Base-by-base conservation (phyloP, 805 yeast genomes). In the Saturnispora besseyi region DNA sequence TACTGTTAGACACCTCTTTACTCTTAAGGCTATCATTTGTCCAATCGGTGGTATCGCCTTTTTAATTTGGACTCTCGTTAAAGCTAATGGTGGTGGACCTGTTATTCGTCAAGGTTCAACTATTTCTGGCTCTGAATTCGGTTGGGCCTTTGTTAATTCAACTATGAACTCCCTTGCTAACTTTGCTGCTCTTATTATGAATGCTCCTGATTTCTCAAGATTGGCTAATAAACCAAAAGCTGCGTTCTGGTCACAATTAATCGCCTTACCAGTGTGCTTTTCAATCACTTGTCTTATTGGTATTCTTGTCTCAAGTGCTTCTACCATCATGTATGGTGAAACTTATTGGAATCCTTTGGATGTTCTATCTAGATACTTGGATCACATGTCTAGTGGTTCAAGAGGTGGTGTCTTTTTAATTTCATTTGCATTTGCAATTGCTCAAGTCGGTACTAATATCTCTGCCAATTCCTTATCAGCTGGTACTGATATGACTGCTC, bases 121-220 rank as follows among this genome's bases (percentile, higher is more conserved):
- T 0, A 63, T 83, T n/a, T 62, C 67, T 21, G 86, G 89, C 8
- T 68, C 80, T 12, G 83, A 67, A 2, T 77, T 82, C 55, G 88
- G 78, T 26, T 89, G 97, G 97, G 87, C 86, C 0, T 88, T 87
- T 62, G 77, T 88, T 48, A 74, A 75, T 57, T 78, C 91, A 5
- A 73, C 81, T 31, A 85, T 89, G 95, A 83, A 81, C 66, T 75
- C 89, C 21, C 69, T 88, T 54, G 86, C 95, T 28, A 88, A 87
- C 67, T 88, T 88, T 61, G 93, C 95, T 5, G 84, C 96, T n/a
- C 74, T 88, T 59, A 84, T 89, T 60, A 77, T 84, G 48, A 88
- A 88, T 67, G 86, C 93, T 13, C 95, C 96, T 1, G 96, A 88
- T 71, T 88, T 88, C 66, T 76, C 95, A 26, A 78, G 96, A 65